phyloP scores from a whole-genome alignment of 257 asterid species.

The Thymus mandschuricus region DNA sequence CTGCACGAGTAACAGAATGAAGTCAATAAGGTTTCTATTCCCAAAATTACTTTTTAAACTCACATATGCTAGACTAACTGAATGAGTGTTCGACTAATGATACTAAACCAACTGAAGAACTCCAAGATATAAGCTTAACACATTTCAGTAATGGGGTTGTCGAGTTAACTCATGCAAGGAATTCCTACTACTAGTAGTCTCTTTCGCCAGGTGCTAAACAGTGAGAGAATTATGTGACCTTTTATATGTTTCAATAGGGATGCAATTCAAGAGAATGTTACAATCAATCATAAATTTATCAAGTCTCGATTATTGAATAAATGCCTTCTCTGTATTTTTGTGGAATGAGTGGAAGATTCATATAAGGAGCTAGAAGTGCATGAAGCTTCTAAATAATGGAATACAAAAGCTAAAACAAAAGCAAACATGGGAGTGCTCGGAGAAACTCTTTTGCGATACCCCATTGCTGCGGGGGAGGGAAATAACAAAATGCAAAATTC shows the following conservation, averaged over 20 bases:
- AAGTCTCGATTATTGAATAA: slow-evolving; percentile 1
- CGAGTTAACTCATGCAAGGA: background rate
- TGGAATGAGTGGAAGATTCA: background rate
- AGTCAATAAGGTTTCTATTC: slow-evolving; percentile 17
- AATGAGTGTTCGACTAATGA: background rate
- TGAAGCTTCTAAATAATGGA: too few relatives aligned
- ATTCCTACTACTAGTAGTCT: background rate
- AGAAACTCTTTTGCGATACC: too few relatives aligned
- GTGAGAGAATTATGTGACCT: background rate
- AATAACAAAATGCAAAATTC: background rate
- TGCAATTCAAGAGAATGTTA: background rate
- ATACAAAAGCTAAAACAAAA: too few relatives aligned
- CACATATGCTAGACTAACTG: background rate
- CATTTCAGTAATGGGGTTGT: background rate
- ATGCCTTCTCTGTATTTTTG: background rate
- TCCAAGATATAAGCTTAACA: background rate
- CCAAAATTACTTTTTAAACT: background rate
- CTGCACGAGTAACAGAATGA: slow-evolving; percentile 40
- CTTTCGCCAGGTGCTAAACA: background rate
- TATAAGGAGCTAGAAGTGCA: background rate
- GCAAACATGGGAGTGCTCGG: background rate
- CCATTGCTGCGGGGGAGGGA: background rate
- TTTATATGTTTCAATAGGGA: background rate
- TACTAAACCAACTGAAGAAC: background rate
- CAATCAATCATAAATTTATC: background rate